A percentile compares a stretch with the other conserved stretches of the same genome.
Conservation (phyloP, 805 yeast genomes). For the Candida koratica region DNA sequence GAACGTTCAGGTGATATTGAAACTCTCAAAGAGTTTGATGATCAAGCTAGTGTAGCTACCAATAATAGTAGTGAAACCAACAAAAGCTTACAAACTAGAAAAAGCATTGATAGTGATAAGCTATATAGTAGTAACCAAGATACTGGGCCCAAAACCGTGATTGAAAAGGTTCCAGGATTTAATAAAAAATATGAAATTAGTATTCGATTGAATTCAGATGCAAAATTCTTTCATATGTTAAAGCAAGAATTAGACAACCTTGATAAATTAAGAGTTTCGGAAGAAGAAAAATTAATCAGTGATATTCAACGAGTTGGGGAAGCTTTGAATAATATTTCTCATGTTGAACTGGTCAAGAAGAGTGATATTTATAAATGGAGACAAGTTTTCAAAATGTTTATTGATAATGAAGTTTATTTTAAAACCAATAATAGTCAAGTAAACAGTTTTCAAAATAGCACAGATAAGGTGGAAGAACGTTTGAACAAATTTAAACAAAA, state of each 20-base stretch:
- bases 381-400: constrained; percentile 58
- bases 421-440: constrained; percentile 42
- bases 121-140: neutral
- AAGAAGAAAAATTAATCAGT: constrained; percentile 40
- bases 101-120: constrained; percentile 2
- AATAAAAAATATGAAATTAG: constrained; percentile 24
- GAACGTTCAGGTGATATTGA: constrained; percentile 1
- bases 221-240: constrained; percentile 56
- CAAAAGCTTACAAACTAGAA: neutral
- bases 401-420: constrained; percentile 65
- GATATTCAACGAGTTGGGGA: constrained; percentile 43
- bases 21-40: neutral
- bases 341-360: constrained; percentile 24
- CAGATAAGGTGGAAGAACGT: constrained; percentile 44
- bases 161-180: constrained; percentile 8
- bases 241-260: constrained; percentile 51
- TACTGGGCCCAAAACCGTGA: constrained; percentile 4
- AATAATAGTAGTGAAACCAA: neutral
- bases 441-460: constrained; percentile 42
- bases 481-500: constrained; percentile 38
- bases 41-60: constrained; percentile 2
- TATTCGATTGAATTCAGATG: constrained; percentile 51
- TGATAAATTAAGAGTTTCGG: constrained; percentile 39
- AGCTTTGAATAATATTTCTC: constrained; percentile 38
- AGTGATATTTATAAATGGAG: constrained; percentile 68